Base-by-base conservation (phyloP, 2,329 filamentous ascomycete genomes). In the Diplodia seriata region DNA sequence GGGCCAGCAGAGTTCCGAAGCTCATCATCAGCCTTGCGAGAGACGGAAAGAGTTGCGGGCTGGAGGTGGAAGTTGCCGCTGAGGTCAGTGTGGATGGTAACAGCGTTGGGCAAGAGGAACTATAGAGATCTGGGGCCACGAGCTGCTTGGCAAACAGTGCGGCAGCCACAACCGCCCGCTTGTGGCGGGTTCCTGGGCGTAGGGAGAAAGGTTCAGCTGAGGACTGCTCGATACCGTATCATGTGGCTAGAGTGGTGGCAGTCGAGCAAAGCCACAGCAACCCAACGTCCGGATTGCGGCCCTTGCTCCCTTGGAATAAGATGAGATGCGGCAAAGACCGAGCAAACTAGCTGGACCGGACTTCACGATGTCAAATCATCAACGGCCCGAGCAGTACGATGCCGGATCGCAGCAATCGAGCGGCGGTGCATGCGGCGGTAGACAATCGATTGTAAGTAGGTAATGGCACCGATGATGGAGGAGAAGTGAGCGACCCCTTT, bases 251-350 rank as follows among this genome's bases (percentile, higher is more conserved):
- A 53, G 23, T 11, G 26, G 14, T 33, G 36, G n/a, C 55, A 40
- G 36, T 23, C 11, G 55, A 36, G 20, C 7, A 47, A 57, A 43
- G 55, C 55, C 55, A 40, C 55, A 40, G 23, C 55, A 26, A 53
- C 50, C 3, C 23, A 53, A 53, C 23, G 50, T 31, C 18, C 50
- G 14, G 50, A 26, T 9, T 23, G 50, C 15, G 36, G 55, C 33
- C 33, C 55, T 40, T 43, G 55, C 36, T 43, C 36, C 12, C 26
- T 20, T 8, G 8, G 7, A 29, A 57, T 15, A 15, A 59, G 23
- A 47, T 59, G 56, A 59, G 33, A 47, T 11, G 11, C 56, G 56
- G 56, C 56, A 26, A 59, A 15, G 26, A 29, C 56, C 56, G 56
- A 33, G 31, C 43, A 29, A n/a, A 29, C 56, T 59, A 59, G 36